Evolutionary conservation across 805 yeast genomes (phyloP), one percentile per base, ranked within the genome.

Genomic region (Cyberlindnera maclurae): DNA sequence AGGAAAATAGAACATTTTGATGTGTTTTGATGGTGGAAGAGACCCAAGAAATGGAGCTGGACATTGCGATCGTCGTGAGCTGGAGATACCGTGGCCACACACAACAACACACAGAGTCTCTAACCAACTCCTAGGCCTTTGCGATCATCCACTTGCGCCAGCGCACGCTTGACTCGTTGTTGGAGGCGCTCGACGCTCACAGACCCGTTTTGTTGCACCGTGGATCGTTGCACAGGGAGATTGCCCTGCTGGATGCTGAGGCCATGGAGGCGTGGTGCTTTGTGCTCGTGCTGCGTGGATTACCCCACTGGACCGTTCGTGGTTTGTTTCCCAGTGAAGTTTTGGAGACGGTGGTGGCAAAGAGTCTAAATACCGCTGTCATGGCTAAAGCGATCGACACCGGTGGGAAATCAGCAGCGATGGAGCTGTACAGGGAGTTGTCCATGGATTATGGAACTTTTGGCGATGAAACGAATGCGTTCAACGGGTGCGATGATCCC

Each of bases 61-160:
- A 27, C 29, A 27, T 20, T 8, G 24, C 24, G 8, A 20, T 20
- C 24, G 24, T 20, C 24, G 24, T 20, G 8, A 20, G 24, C 24
- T 5, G 24, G 24, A 20, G n/a, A n/a, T n/a, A n/a, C n/a, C n/a
- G n/a, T n/a, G n/a, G n/a, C n/a, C n/a, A n/a, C 24, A 20, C 24
- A 20, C 24, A 8, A 6, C 24, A 20, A 20, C 24, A 20, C 24
- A 20, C 24, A 20, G 24, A 20, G 24, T n/a, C n/a, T n/a, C n/a
- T n/a, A n/a, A 20, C 24, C 8, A 20, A 20, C 13, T 8, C 12
- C 18, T 10, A 49, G 50, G 51, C 53, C 2, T 12, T 47, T 5
- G 51, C 53, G 11, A 27, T 49, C 29, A 45, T 47, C 37, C 45
- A 42, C 8, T 33, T 24, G 9, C 29, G 26, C 15, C 29, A 26